A percentile compares a stretch with the other conserved stretches of the same genome.
Evolutionary conservation across 306 rosid genomes (phyloP).

Genomic region (Cucurbita ficifolia): DNA sequence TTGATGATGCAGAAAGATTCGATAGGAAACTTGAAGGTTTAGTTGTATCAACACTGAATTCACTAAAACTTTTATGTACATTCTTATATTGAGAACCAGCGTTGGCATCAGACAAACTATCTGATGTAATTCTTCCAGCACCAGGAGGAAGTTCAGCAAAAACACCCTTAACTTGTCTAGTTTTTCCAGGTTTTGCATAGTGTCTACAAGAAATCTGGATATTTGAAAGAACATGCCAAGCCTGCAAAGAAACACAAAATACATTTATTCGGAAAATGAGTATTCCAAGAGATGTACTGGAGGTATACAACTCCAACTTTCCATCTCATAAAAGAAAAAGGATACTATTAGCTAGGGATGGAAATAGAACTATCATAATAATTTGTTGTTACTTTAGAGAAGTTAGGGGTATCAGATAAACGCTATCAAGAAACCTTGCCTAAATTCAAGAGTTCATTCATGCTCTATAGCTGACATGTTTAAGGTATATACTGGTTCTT

Average conservation of each 20-base stretch:
- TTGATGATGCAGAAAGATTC: slow-evolving; percentile 15
- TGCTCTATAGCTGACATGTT: neutral
- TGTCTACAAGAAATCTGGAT: slow-evolving; percentile 42
- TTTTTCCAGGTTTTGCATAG: slow-evolving; percentile 54
- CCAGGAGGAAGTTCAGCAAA: slow-evolving; percentile 15
- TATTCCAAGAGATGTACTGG: neutral
- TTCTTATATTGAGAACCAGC: slow-evolving; percentile 7
- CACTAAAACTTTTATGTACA: slow-evolving; percentile 10
- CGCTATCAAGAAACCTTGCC: neutral
- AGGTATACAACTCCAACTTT: neutral
- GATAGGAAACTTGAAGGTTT: slow-evolving; percentile 9
- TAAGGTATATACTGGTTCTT: too few relatives aligned
- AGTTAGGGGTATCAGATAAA: neutral
- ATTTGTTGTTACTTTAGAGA: neutral
- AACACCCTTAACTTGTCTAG: slow-evolving; percentile 19
- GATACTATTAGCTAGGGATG: neutral
- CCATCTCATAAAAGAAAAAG: neutral
- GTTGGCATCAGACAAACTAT: slow-evolving; percentile 15
- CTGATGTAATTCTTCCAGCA: slow-evolving; percentile 18
- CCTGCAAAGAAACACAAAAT: slow-evolving; percentile 33
- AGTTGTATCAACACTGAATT: slow-evolving; percentile 10
- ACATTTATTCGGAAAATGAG: slow-evolving; percentile 1
- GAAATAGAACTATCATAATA: neutral
- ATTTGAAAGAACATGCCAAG: slow-evolving; percentile 58
- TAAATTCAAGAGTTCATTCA: neutral